Base-by-base conservation (phyloP, 2,329 filamentous ascomycete genomes). In the Epicoccum sorghinum region DNA sequence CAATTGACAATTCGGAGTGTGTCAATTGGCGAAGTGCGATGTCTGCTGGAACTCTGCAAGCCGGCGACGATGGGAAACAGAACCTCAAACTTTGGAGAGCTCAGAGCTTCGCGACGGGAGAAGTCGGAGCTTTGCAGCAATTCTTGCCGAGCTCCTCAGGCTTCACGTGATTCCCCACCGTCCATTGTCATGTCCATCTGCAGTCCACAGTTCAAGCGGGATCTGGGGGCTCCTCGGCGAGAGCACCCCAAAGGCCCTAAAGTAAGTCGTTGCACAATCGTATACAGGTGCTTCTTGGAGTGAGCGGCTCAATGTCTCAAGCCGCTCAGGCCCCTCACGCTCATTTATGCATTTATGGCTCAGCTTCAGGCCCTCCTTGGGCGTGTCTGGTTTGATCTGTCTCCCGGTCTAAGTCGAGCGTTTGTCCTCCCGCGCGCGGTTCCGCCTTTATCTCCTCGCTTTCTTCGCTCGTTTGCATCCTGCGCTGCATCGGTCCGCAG, bases 401-500 rank as follows among this genome's bases (percentile, higher is more conserved):
- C 18, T 18, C 18, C 18, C 18, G 18, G 18, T 18, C 2, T 18
- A 18, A 18, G 18, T 18, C 18, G 18, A 18, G 18, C 18, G 18
- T 18, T 36, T 42, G 41, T 32, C 33, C 37, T 37, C 14, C 22
- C 46, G 47, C 53, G 43, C 44, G 47, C 41, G 50, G 39, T 25
- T 40, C 38, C 32, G 43, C 39, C 12, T 14, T 47, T 44, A 41
- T 43, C 32, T 45, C 18, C 18, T 33, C 40, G 37, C 40, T 35
- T 44, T 13, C 25, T 39, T 59, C 39, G 40, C 37, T 56, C 51
- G 55, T 63, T 53, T 60, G 60, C 58, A 55, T 58, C 40, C 40
- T 32, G 44, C 52, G 55, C 52, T 57, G 61, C 59, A 43, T 57
- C 58, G 52, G 47, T 49, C 47, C 52, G 56, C 56, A 60, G 48